phyloP scores from a whole-genome alignment of 2,329 filamentous ascomycete species.

The Botrytis fabae region DNA sequence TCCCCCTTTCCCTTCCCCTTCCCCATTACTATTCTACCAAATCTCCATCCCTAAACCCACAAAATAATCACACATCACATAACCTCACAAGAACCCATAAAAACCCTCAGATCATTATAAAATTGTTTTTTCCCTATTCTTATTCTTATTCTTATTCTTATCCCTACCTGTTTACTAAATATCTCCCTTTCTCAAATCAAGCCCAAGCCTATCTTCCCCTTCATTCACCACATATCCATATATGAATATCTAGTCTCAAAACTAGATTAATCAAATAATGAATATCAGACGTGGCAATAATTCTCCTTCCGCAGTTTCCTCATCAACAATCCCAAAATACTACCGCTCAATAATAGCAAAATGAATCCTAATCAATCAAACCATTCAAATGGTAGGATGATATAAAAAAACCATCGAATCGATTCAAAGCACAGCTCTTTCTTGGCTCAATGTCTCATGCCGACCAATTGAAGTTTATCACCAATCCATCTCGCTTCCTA shows the following conservation, averaged over 20 bases:
- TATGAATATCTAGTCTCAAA: background rate
- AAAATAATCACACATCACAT: background rate
- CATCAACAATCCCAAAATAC: background rate
- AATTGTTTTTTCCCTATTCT: background rate
- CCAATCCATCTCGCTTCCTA: background rate
- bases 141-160: background rate
- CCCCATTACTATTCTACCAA: too few relatives aligned
- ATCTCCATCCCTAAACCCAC: too few relatives aligned
- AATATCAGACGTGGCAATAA: background rate
- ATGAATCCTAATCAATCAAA: background rate
- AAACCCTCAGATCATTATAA: background rate
- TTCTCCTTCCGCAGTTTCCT: background rate
- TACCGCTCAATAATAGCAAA: conserved; percentile 1
- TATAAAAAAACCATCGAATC: conserved; percentile 1
- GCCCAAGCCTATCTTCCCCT: background rate
- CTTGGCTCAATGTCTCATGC: background rate
- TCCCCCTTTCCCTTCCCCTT: too few relatives aligned
- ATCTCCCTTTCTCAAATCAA: background rate
- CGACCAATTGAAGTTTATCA: background rate
- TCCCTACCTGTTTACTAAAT: conserved; percentile 1
- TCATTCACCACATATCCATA: background rate
- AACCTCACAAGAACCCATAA: background rate
- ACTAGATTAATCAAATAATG: background rate
- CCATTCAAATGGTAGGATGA: conserved; percentile 3
- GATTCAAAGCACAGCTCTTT: conserved; percentile 10